These are phyloP conservation scores for Thelonectria olida DNA, from an alignment of 2,329 filamentous ascomycete genomes.

Conservation along the genomic window DNA sequence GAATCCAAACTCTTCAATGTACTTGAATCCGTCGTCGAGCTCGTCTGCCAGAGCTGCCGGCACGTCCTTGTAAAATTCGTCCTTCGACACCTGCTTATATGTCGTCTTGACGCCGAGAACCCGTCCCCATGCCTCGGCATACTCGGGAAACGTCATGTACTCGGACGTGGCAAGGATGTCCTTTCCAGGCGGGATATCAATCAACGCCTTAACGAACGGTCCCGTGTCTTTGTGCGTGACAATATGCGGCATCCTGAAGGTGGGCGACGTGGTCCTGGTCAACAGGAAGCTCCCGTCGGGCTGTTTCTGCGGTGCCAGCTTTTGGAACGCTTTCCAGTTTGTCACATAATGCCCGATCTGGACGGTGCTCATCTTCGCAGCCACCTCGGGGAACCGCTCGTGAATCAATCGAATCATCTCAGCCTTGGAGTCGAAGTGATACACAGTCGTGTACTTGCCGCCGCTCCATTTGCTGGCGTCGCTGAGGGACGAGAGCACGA, in stretches of 20 bases:
- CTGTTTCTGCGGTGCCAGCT: conserved; percentile 17
- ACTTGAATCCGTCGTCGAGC: conserved; percentile 17
- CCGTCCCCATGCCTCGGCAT: conserved; percentile 18
- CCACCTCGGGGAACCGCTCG: conserved; percentile 20
- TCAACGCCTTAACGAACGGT: conserved; percentile 26
- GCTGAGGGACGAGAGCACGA: conserved; percentile 58
- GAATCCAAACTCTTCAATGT: conserved; percentile 28
- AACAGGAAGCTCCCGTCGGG: conserved; percentile 13
- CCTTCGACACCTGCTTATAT: conserved; percentile 3
- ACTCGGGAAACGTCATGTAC: conserved; percentile 20
- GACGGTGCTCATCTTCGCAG: conserved; percentile 20
- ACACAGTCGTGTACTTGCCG: conserved; percentile 54
- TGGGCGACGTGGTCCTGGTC: background rate
- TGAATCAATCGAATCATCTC: conserved; percentile 41
- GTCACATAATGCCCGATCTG: conserved; percentile 23
- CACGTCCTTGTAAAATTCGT: background rate
- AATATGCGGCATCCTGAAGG: background rate
- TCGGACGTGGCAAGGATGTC: conserved; percentile 18
- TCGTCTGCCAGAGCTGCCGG: conserved; percentile 7
- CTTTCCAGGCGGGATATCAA: conserved; percentile 16
- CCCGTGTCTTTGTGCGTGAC: conserved; percentile 26
- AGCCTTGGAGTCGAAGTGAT: conserved; percentile 61
- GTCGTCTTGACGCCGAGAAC: conserved; percentile 19
- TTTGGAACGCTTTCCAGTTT: conserved; percentile 24
- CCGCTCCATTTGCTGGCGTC: conserved; percentile 53